Base-by-base conservation (phyloP, 73 alveolate genomes). In the Tetrahymena borealis region DNA sequence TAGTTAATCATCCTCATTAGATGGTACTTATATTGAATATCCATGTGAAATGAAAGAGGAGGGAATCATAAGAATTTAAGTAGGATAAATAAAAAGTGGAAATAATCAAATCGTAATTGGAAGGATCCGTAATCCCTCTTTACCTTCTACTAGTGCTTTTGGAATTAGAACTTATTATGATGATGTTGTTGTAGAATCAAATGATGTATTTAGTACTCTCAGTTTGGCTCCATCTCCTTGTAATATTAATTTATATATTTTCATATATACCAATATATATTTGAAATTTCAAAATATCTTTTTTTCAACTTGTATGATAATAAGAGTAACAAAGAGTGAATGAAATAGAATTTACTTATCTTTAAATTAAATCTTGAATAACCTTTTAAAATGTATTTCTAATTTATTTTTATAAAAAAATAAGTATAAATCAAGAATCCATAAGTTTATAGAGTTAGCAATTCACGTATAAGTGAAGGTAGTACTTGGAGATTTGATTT, bases 181-280 rank as follows among this genome's bases (percentile, higher is more conserved):
- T n/a, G 85, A 60, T 60, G 85, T 60, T 60, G 28, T 60, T 32
- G 85, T 60, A 60, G 85, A 60, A 60, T 28, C n/a, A 60, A 60
- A 60, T 35, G 85, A 60, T 60, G 85, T 35, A 24, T 60, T 60
- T 60, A 60, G 85, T 20, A 60, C 85, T 60, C 85, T 60, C 28
- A 60, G 85, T 60, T 60, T 60, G 28, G 85, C 85, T 60, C 85
- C 85, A n/a, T 35, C 85, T 60, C 85, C 85, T 60, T 60, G 85
- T 60, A 60, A 60, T n/a, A n/a, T 60, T 60, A 60, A 0, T 60
- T 24, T 60, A 60, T 18, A 60, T 41, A 18, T 18, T 60, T 24
- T 24, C 10, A 43, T 43, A n/a, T 12, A 43, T 32, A 9, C 28
- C 28, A 24, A 20, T 20, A 24, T 24, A 60, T 5, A 24, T 60